Base-by-base conservation (phyloP, 1,284 basidiomycete species). In the Singerocomus inundabilis region DNA sequence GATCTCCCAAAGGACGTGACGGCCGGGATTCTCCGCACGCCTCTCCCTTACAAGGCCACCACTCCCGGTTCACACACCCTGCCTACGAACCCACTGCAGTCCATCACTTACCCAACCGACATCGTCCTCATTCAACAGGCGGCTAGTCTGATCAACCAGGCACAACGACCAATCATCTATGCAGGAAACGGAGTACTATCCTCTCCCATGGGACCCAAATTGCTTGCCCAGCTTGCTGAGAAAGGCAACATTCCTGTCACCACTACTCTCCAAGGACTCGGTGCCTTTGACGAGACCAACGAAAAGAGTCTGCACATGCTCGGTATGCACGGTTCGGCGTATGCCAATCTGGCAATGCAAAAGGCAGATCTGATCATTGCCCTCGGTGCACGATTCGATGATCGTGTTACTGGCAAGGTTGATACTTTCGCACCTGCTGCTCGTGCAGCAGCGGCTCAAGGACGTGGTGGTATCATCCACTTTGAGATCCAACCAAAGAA, bases 401-500 rank as follows among this genome's bases (percentile, higher is more conserved):
- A 99, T 72, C 95, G 97, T 69, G 94, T 98, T 13, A 99, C 96
- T 4, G 93, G 94, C 52, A 95, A 89, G 68, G 73, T 98, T 54
- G 85, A 88, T 67, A 79, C 82, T 1, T 99, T 99, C 62, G 96
- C 93, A 0, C 96, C 96, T 26, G 90, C 86, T 21, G 96, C 96
- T 1, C 78, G 81, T 46, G 89, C 88, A 15, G 96, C 96, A 12
- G 94, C 96, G 5, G 74, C 81, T 3, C 80, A 89, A 64, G 92
- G 93, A 45, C 81, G 84, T 2, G 96, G 97, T 26, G 97, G 96
- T 48, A 98, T 99, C 75, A 95, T 99, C 64, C 96, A 99, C 75
- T 98, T 98, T 66, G 97, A 99, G 76, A 94, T 99, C 60, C 88
- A 88, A 76, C 93, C 96, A 44, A 98, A 99, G 80, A 99, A 99